A percentile compares a stretch with the other conserved stretches of the same genome.
Conservation (phyloP, 2,329 filamentous ascomycete genomes). For the Venturia carpophila region DNA sequence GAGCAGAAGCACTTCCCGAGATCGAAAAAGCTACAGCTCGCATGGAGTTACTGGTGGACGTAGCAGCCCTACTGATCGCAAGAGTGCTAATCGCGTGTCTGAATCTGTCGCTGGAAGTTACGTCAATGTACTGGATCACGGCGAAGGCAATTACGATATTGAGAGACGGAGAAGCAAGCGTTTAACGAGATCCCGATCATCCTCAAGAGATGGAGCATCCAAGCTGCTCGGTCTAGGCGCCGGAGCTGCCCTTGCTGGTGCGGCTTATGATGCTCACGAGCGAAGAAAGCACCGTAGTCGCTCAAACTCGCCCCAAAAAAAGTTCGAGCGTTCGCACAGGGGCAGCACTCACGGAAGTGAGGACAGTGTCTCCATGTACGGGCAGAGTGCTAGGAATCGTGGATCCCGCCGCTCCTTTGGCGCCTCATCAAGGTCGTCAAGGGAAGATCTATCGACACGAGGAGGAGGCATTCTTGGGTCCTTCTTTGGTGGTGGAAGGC, state of each 20-base stretch:
- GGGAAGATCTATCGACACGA: constrained; percentile 26
- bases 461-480: constrained; percentile 43
- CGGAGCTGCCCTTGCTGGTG: constrained; percentile 32
- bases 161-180: constrained; percentile 20
- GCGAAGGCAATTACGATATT: constrained; percentile 18
- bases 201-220: constrained; percentile 30
- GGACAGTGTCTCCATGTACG: constrained; percentile 21
- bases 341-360: constrained; percentile 28
- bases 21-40: constrained; percentile 6
- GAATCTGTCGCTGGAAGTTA: constrained; percentile 9
- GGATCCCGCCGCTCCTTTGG: constrained; percentile 13
- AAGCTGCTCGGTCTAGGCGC: constrained; percentile 23
- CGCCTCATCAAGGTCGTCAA: constrained; percentile 14
- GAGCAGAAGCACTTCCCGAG: constrained; percentile 31
- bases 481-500: constrained; percentile 35
- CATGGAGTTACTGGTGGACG: constrained; percentile 16
- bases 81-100: not conserved
- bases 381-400: not conserved
- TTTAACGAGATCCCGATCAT: constrained; percentile 34
- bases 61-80: constrained; percentile 2
- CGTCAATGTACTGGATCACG: constrained; percentile 12
- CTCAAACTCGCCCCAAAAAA: constrained; percentile 30
- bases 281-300: constrained; percentile 28
- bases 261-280: constrained; percentile 34
- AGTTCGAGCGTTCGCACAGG: constrained; percentile 26